These are phyloP conservation scores for Articulospora tetracladia DNA, from an alignment of 495 filamentous ascomycete genomes.

Conservation along the genomic window DNA sequence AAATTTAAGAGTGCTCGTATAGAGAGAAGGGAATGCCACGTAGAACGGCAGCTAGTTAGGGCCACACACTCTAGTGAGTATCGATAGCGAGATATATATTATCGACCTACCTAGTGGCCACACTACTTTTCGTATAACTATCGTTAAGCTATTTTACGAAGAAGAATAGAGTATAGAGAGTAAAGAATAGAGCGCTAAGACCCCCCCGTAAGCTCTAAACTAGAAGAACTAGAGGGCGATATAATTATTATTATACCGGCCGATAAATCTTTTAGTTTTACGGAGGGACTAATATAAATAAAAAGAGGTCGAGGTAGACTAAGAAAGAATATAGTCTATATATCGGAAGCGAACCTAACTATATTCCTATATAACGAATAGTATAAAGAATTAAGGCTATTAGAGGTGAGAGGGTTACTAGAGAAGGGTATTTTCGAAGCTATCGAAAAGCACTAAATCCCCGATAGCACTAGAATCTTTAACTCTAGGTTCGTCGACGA, in stretches of 20 bases:
- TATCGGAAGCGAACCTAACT: no score
- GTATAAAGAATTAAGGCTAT: background rate
- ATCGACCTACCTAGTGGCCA: background rate
- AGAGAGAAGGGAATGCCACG: background rate
- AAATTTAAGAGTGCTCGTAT: slow-evolving; percentile 1
- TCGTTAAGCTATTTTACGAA: background rate
- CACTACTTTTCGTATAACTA: background rate
- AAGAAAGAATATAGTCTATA: no score
- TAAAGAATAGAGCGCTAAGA: no score
- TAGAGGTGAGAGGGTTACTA: background rate
- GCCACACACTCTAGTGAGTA: background rate
- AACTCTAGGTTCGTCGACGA: background rate
- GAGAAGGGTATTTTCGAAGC: background rate
- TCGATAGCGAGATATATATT: background rate
- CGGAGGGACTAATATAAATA: no score
- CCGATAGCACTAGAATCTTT: background rate
- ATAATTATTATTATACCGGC: no score
- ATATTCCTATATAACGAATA: no score
- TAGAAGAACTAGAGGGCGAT: no score
- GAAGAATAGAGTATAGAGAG: background rate
- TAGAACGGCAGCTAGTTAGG: background rate
- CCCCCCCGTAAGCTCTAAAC: no score
- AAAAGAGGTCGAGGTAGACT: no score
- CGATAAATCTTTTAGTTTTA: no score
- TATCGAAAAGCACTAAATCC: background rate